Percentiles rank a stretch among this genome's conserved stretches.
Conservation (phyloP, 768 basidiomycete species). For the Hebeloma cylindrosporum region DNA sequence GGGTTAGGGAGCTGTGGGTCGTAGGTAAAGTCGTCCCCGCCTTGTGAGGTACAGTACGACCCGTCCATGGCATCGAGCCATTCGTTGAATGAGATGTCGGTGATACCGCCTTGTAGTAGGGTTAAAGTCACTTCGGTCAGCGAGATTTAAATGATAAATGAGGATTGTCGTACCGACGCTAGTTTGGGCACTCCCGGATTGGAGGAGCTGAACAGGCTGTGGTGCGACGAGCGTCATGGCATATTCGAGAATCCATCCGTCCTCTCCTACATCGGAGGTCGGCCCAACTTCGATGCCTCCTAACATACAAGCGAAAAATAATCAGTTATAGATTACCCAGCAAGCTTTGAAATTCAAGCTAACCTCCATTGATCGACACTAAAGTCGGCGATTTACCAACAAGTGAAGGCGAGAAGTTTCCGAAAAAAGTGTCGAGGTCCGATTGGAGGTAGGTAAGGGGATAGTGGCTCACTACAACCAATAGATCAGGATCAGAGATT, state of each 20-base stretch:
- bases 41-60: slow-evolving; percentile 43
- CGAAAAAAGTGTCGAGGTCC: slow-evolving; percentile 46
- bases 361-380: slow-evolving; percentile 36
- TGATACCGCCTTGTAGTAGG: too few relatives aligned
- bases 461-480: slow-evolving; percentile 43
- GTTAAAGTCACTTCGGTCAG: too few relatives aligned
- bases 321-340: not conserved
- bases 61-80: slow-evolving; percentile 47
- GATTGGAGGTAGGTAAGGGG: slow-evolving; percentile 42
- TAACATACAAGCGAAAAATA: not conserved
- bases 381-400: slow-evolving; percentile 35
- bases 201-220: slow-evolving; percentile 40
- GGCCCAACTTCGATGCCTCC: slow-evolving; percentile 38
- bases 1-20: slow-evolving; percentile 19
- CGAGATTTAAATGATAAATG: not conserved
- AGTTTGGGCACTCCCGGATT: slow-evolving; percentile 41
- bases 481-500: not conserved
- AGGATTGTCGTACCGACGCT: slow-evolving; percentile 31
- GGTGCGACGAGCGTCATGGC: slow-evolving; percentile 44
- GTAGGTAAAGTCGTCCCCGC: slow-evolving; percentile 39
- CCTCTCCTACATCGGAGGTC: slow-evolving; percentile 50
- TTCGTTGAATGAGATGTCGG: too few relatives aligned
- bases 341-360: not conserved
- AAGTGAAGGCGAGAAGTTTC: slow-evolving; percentile 38
- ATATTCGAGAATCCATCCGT: slow-evolving; percentile 55